Evolutionary conservation across 441 rosid genomes (phyloP).

Genomic region (Jatropha podagrica): DNA sequence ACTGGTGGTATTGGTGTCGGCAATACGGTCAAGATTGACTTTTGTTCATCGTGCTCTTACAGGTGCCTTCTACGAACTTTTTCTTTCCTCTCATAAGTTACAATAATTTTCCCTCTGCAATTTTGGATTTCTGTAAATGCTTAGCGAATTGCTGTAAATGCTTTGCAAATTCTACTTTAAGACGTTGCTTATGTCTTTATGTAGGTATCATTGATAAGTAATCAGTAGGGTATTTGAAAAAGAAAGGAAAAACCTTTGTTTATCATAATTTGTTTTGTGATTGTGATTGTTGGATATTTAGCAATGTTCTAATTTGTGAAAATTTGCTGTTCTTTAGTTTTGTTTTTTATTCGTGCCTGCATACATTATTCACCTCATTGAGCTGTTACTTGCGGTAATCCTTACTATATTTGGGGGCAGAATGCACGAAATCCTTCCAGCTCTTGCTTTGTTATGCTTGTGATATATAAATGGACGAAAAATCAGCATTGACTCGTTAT

Average conservation of each 20-base stretch:
- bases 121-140: neutral
- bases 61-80: conserved; percentile 31
- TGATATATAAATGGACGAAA: neutral
- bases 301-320: neutral
- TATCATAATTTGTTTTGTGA: neutral
- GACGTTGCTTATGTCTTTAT: neutral
- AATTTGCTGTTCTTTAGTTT: neutral
- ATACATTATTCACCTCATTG: neutral
- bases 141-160: neutral
- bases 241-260: neutral
- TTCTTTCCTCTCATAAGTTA: too few species aligned
- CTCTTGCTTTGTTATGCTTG: neutral
- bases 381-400: neutral
- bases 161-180: neutral
- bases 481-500: neutral
- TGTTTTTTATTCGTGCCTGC: neutral
- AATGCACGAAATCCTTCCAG: neutral
- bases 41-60: conserved; percentile 84
- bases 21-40: conserved; percentile 60
- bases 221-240: neutral
- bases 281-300: neutral
- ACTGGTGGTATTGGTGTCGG: conserved; percentile 57
- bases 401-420: neutral
- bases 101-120: neutral
- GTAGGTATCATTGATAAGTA: neutral